Conservation (phyloP, 1,284 basidiomycete genomes). For the Boletus austroedulis region DNA sequence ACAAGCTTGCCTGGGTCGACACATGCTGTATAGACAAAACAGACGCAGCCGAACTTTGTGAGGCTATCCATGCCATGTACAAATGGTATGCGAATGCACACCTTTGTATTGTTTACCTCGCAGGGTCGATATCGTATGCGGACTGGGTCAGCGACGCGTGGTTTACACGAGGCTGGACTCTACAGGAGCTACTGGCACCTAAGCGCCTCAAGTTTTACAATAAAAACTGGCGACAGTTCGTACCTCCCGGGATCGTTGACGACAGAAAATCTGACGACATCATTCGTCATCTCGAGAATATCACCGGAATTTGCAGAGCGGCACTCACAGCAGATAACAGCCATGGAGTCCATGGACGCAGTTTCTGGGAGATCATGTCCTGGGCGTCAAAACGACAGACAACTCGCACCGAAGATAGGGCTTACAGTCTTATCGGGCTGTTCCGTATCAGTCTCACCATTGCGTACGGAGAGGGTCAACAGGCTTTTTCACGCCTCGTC, state of each 20-base stretch:
- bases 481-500: no score
- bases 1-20: slow-evolving; percentile 17
- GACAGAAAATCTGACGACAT: not conserved
- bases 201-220: slow-evolving; percentile 14
- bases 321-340: slow-evolving; percentile 6
- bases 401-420: no score
- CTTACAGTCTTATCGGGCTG: no score
- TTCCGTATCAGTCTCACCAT: no score
- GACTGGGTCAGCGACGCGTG: slow-evolving; percentile 10
- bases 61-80: no score
- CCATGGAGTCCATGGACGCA: not conserved
- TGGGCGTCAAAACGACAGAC: no score
- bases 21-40: slow-evolving; percentile 18
- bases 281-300: not conserved
- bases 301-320: slow-evolving; percentile 3
- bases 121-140: not conserved
- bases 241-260: not conserved
- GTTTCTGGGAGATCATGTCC: no score
- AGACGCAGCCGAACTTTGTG: slow-evolving; percentile 9
- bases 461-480: no score
- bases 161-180: slow-evolving; percentile 7
- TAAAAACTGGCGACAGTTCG: slow-evolving; percentile 11
- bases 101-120: slow-evolving; percentile 18
- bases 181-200: slow-evolving; percentile 14
- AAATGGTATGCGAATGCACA: slow-evolving; percentile 2